phyloP scores from a whole-genome alignment of 2,329 filamentous ascomycete species.

The Aureobasidium sp. region DNA sequence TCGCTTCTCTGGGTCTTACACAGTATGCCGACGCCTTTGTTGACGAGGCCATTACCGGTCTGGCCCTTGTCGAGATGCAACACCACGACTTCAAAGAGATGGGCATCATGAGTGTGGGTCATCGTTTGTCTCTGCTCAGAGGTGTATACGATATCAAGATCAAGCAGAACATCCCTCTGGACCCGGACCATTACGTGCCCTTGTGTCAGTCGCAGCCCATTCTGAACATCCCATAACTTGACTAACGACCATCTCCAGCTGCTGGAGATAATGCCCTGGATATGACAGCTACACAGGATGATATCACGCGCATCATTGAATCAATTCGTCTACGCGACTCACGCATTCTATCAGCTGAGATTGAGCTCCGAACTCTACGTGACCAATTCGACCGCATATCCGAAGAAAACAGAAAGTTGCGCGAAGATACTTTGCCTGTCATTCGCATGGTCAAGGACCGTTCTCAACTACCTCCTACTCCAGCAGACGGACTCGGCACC shows the following conservation, averaged over 20 bases:
- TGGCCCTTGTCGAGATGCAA: slow-evolving; percentile 77
- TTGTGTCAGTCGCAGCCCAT: slow-evolving; percentile 55
- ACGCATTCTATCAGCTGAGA: slow-evolving; percentile 73
- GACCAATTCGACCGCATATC: slow-evolving; percentile 41
- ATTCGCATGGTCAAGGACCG: slow-evolving; percentile 87
- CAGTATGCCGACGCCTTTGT: slow-evolving; percentile 79
- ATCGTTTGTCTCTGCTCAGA: slow-evolving; percentile 89
- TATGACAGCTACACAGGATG: slow-evolving; percentile 80
- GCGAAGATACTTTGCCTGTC: slow-evolving; percentile 86
- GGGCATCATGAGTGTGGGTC: slow-evolving; percentile 85
- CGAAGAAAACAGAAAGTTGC: slow-evolving; percentile 78
- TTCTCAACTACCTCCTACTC: slow-evolving; percentile 68
- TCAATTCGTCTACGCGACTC: slow-evolving; percentile 86
- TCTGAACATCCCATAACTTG: neutral
- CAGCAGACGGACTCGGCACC: slow-evolving; percentile 18
- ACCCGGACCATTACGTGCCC: slow-evolving; percentile 88
- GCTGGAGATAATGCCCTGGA: slow-evolving; percentile 83
- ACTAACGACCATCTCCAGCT: slow-evolving; percentile 44
- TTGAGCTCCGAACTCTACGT: slow-evolving; percentile 69
- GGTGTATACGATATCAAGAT: slow-evolving; percentile 95
- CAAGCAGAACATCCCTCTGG: slow-evolving; percentile 82
- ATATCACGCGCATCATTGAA: slow-evolving; percentile 83
- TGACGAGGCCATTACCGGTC: slow-evolving; percentile 90
- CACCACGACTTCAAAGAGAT: slow-evolving; percentile 95
- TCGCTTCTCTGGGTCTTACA: slow-evolving; percentile 66